These are phyloP conservation scores for Stevia rebaudiana DNA, from an alignment of 140 eudicot species.

Conservation along the genomic window DNA sequence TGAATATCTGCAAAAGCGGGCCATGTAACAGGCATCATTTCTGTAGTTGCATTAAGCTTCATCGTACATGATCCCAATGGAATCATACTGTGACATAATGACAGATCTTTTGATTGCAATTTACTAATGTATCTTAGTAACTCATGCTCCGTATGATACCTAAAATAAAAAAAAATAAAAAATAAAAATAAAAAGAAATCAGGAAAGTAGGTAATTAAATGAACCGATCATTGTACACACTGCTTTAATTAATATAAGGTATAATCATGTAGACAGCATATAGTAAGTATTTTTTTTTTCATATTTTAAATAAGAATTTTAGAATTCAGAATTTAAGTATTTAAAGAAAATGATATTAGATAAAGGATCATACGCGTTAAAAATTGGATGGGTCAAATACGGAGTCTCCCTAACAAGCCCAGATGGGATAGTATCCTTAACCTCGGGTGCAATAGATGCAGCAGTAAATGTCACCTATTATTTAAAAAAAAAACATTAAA, in stretches of 20 bases:
- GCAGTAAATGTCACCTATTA: slow-evolving; percentile 76
- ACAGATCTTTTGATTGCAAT: slow-evolving; percentile 78
- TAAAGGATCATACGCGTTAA: slow-evolving; percentile 61
- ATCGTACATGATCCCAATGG: slow-evolving; percentile 93
- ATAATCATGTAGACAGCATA: neutral
- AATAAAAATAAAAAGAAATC: neutral
- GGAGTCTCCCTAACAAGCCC: slow-evolving; percentile 83
- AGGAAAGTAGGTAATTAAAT: too few species aligned
- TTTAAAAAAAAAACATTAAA: neutral
- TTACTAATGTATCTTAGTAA: slow-evolving; percentile 70
- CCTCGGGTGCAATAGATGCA: slow-evolving; percentile 83
- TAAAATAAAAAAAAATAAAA: slow-evolving; percentile 6
- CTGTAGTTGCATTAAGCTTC: slow-evolving; percentile 94
- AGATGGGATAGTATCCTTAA: slow-evolving; percentile 59
- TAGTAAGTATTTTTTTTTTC: neutral
- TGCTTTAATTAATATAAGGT: too few species aligned
- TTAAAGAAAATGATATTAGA: slow-evolving; percentile 26
- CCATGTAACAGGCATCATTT: slow-evolving; percentile 96
- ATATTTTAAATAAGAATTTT: neutral
- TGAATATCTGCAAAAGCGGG: slow-evolving; percentile 71
- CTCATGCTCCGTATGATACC: slow-evolving; percentile 93
- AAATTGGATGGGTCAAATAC: slow-evolving; percentile 62
- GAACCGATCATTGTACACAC: neutral
- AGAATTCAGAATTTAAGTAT: neutral
- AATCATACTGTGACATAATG: slow-evolving; percentile 94